Base-by-base conservation (phyloP, 495 filamentous ascomycete genomes). In the Daldinia bambusicola region DNA sequence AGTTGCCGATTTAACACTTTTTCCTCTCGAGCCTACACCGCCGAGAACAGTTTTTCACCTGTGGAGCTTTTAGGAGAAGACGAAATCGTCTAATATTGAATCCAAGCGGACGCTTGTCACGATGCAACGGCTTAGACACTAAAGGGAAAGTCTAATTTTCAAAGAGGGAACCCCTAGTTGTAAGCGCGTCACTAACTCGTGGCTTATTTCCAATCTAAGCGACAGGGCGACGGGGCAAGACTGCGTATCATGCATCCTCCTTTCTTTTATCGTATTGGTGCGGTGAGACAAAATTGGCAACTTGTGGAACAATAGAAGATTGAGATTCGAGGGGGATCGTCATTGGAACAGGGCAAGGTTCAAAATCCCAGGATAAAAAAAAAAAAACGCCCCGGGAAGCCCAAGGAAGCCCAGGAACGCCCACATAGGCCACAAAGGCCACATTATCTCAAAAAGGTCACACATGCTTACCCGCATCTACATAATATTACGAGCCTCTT, bases 401-500 rank as follows among this genome's bases (percentile, higher is more conserved):
- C n/a, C n/a, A n/a, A 26, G 26, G 26, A 61, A 70, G 55, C 53
- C 14, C 34, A 40, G 41, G 32, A 58, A 51, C 41, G 41, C n/a
- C 66, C 59, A 69, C 66, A 36, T 6, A 36, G 26, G 26, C 66
- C 59, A 69, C 66, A 36, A 0, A 36, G 26, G 26, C 26, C 26
- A 26, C 3, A 26, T 26, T 26, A 36, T 36, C 34, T 36, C 6
- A 36, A 36, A 36, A 36, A 36, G 26, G 20, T 58, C 53, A 22
- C 43, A 48, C 58, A 69, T 53, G 16, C 16, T 51, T 26, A 45
- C 56, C 55, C 57, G 63, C 40, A 16, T 56, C 26, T 22, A 61
- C n/a, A n/a, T n/a, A n/a, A n/a, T n/a, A n/a, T 53, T 61, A 51
- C 57, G 68, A 70, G 68, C 56, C 68, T 71, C 62, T 66, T 37